Evolutionary conservation across 345 rosid species (phyloP).

Genomic region (Garcia nutans): DNA sequence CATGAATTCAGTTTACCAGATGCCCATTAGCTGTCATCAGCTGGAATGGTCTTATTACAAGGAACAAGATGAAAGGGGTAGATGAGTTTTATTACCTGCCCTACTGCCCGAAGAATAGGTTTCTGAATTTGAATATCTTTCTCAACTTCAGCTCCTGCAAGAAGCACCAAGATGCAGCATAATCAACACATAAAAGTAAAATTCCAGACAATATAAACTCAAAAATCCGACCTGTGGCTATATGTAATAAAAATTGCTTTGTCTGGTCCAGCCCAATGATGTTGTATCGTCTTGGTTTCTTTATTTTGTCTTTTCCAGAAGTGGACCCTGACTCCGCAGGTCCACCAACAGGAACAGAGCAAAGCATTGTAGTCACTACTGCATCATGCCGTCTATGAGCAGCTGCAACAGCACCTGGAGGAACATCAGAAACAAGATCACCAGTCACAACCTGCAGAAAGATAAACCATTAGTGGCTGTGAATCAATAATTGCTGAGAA

Average conservation of each 20-base stretch:
- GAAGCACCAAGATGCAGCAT: constrained; percentile 19
- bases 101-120: constrained; percentile 76
- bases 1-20: constrained; percentile 1
- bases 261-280: constrained; percentile 78
- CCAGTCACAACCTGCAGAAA: constrained; percentile 82
- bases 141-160: constrained; percentile 70
- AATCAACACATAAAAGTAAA: constrained; percentile 11
- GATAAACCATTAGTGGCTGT: constrained; percentile 11
- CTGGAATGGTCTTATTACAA: not conserved
- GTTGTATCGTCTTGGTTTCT: constrained; percentile 74
- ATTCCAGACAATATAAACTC: not conserved
- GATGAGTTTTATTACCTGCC: constrained; percentile 56
- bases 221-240: constrained; percentile 66
- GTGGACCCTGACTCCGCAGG: constrained; percentile 70
- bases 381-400: constrained; percentile 94
- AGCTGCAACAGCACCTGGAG: constrained; percentile 89
- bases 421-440: constrained; percentile 96
- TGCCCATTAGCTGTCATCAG: constrained; percentile 10
- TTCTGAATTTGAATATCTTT: constrained; percentile 74
- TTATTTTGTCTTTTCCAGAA: constrained; percentile 80
- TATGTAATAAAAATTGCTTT: constrained; percentile 68
- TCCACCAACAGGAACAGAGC: constrained; percentile 79
- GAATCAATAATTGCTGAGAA: constrained; percentile 16
- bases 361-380: constrained; percentile 80
- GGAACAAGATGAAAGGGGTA: constrained; percentile 1